Conservation (phyloP, 2,329 filamentous ascomycete species). For the Pochonia chlamydosporia region DNA sequence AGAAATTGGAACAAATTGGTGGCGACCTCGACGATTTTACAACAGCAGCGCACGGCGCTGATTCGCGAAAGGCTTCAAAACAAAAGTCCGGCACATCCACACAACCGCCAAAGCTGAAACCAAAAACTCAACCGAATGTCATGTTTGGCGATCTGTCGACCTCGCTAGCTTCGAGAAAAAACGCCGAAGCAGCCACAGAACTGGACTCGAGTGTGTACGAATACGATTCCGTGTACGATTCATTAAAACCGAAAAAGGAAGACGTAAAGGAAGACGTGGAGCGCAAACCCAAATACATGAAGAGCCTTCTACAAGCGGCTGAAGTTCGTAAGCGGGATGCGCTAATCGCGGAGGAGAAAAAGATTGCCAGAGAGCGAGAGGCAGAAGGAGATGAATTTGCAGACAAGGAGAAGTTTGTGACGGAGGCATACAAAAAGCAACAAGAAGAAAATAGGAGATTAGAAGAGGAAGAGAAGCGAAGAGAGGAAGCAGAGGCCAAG, state of each 20-base stretch:
- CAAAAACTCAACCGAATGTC: conserved; percentile 34
- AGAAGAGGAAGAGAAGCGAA: conserved; percentile 64
- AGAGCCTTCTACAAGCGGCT: conserved; percentile 64
- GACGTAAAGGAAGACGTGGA: conserved; percentile 48
- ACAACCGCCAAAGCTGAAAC: conserved; percentile 38
- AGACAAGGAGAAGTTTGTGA: conserved; percentile 83
- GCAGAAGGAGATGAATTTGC: conserved; percentile 75
- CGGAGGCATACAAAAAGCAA: conserved; percentile 74
- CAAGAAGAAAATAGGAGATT: conserved; percentile 67
- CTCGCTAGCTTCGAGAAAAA: conserved; percentile 54
- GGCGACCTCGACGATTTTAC: conserved; percentile 52
- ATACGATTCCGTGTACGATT: conserved; percentile 79
- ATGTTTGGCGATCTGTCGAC: conserved; percentile 63
- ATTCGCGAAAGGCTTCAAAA: conserved; percentile 27
- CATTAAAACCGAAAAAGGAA: conserved; percentile 61
- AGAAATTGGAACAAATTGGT: conserved; percentile 54
- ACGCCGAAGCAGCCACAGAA: conserved; percentile 58
- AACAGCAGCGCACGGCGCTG: conserved; percentile 15
- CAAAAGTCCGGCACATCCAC: conserved; percentile 25
- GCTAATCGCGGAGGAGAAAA: conserved; percentile 73
- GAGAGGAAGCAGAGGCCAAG: conserved; percentile 59
- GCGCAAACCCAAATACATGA: conserved; percentile 73
- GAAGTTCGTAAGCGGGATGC: conserved; percentile 73
- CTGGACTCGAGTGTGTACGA: conserved; percentile 75
- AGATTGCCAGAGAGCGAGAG: conserved; percentile 70